phyloP scores from a whole-genome alignment of 805 yeast species.

The Tetrapisispora phaffii region DNA sequence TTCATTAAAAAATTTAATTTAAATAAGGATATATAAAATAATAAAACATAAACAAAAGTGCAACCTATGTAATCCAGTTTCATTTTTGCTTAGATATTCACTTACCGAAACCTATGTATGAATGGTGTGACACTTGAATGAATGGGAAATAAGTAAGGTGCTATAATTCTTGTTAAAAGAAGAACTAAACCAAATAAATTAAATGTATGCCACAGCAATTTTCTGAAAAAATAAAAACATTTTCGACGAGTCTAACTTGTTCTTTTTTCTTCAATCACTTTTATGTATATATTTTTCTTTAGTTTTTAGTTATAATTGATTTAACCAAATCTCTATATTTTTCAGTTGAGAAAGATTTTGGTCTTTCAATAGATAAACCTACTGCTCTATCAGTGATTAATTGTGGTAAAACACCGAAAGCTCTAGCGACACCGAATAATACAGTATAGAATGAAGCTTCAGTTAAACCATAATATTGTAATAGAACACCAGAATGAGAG shows the following conservation, averaged over 20 bases:
- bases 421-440: conserved; percentile 78
- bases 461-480: conserved; percentile 77
- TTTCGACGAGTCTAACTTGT: too few species aligned
- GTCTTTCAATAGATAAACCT: conserved; percentile 79
- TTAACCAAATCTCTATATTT: conserved; percentile 78
- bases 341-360: conserved; percentile 89
- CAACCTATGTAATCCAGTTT: neutral
- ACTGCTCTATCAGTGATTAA: conserved; percentile 75
- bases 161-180: too few species aligned
- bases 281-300: neutral
- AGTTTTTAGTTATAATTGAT: conserved; percentile 16
- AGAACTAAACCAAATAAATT: too few species aligned
- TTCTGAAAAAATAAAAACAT: neutral
- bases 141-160: too few species aligned
- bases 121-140: too few species aligned
- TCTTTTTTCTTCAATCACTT: neutral
- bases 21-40: conserved; percentile 3
- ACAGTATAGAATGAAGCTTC: conserved; percentile 81
- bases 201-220: neutral
- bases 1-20: neutral
- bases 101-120: too few species aligned
- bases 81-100: too few species aligned
- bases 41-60: neutral
- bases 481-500: conserved; percentile 76
- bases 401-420: conserved; percentile 79